These are phyloP conservation scores for Mucor indicus DNA, from an alignment of 371 early-diverging fungal genomes.

Conservation along the genomic window DNA sequence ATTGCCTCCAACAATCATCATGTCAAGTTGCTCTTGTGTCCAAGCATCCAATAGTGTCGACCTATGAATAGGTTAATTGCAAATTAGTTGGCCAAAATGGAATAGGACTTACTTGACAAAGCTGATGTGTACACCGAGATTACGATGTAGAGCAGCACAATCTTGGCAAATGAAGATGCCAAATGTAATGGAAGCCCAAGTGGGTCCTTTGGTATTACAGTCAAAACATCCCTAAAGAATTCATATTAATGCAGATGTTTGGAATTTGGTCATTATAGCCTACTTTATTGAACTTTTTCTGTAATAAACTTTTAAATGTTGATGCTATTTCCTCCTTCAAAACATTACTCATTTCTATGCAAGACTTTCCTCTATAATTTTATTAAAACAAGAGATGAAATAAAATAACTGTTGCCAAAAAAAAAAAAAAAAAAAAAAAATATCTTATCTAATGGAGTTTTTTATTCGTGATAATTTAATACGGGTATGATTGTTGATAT, in stretches of 20 bases:
- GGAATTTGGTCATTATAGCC: too few species aligned
- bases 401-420: background rate
- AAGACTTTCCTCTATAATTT: too few species aligned
- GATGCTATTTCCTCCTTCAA: slow-evolving; percentile 27
- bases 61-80: slow-evolving; percentile 30
- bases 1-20: slow-evolving; percentile 85
- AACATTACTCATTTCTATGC: slow-evolving; percentile 4
- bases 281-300: slow-evolving; percentile 78
- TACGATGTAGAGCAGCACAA: slow-evolving; percentile 95
- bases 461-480: slow-evolving; percentile 1
- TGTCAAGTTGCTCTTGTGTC: slow-evolving; percentile 88
- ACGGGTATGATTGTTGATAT: slow-evolving; percentile 18
- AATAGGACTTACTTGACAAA: slow-evolving; percentile 81
- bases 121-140: slow-evolving; percentile 93
- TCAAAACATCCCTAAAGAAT: slow-evolving; percentile 85
- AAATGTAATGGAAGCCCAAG: slow-evolving; percentile 95
- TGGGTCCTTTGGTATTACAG: slow-evolving; percentile 93
- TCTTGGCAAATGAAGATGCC: slow-evolving; percentile 98
- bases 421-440: background rate
- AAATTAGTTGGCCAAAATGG: too few species aligned
- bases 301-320: slow-evolving; percentile 68
- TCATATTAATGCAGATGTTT: too few species aligned
- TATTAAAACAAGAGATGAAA: too few species aligned
- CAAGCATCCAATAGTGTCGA: slow-evolving; percentile 86
- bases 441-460: background rate